A percentile compares a stretch with the other conserved stretches of the same genome.
phyloP scores from a whole-genome alignment of 352 stramenopile genomes.

The Phytophthora hybrid region DNA sequence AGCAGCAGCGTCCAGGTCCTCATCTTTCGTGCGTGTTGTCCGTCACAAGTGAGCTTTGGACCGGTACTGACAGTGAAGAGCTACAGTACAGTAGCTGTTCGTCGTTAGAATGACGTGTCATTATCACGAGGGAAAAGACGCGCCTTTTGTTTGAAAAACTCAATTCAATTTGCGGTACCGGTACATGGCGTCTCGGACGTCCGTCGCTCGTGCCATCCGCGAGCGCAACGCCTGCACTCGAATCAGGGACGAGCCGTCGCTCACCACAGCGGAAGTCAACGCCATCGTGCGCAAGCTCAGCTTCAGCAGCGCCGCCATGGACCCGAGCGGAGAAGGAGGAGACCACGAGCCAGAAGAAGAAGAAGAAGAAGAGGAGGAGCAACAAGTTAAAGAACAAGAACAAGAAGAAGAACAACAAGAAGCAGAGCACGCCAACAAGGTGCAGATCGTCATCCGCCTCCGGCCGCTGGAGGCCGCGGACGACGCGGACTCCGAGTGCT shows the following conservation, averaged over 20 bases:
- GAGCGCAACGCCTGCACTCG: constrained; percentile 28
- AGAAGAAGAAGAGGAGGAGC: not conserved
- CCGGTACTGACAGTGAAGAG: too few relatives aligned
- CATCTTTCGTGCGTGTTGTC: constrained; percentile 7
- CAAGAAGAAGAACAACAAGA: constrained; percentile 28
- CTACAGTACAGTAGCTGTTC: too few relatives aligned
- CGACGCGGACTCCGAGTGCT: constrained; percentile 51
- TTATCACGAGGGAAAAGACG: not conserved
- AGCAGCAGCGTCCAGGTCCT: constrained; percentile 31
- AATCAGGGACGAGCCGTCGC: constrained; percentile 21
- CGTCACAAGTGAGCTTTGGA: too few relatives aligned
- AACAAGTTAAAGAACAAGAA: not conserved
- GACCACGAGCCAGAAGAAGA: constrained; percentile 26
- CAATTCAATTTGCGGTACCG: not conserved
- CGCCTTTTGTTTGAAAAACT: not conserved
- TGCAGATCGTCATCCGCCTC: constrained; percentile 80
- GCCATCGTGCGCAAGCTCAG: constrained; percentile 66
- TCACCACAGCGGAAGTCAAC: constrained; percentile 18
- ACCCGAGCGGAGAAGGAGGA: constrained; percentile 15
- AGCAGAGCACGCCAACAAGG: constrained; percentile 23
- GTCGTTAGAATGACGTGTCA: constrained; percentile 11
- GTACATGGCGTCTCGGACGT: constrained; percentile 20
- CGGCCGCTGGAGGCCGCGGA: constrained; percentile 44
- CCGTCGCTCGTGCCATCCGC: constrained; percentile 32
- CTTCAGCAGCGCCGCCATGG: constrained; percentile 58